Evolutionary conservation across 345 rosid species (phyloP).

Genomic region (Cardamine chenopodiifolia): DNA sequence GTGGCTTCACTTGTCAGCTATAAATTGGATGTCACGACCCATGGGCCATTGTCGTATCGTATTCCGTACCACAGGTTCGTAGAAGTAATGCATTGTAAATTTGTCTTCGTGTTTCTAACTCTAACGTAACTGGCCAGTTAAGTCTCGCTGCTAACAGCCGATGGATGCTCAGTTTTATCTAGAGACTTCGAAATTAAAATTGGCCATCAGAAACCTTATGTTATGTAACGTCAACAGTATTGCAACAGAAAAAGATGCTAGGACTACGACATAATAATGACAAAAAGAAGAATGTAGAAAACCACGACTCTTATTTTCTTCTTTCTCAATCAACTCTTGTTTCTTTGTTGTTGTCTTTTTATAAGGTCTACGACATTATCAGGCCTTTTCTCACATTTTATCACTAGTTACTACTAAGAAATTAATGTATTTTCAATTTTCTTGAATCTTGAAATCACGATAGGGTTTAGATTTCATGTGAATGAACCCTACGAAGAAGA

Average conservation of each 20-base stretch:
- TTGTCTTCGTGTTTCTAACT: background rate
- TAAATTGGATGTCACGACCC: slow-evolving; percentile 16
- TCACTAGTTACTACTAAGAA: background rate
- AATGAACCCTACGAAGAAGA: background rate
- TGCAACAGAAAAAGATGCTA: background rate
- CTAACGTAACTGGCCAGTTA: background rate
- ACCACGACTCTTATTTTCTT: slow-evolving; percentile 1
- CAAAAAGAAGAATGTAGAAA: slow-evolving; percentile 1
- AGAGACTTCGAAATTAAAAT: background rate
- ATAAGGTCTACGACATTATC: background rate
- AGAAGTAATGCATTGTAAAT: slow-evolving; percentile 11
- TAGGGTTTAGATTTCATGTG: background rate
- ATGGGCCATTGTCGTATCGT: slow-evolving; percentile 38
- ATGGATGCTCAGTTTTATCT: background rate
- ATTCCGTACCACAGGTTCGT: slow-evolving; percentile 34
- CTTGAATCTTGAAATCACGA: background rate
- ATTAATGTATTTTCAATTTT: background rate
- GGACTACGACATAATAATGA: background rate
- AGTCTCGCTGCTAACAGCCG: slow-evolving; percentile 7
- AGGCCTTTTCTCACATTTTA: background rate
- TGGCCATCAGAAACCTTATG: slow-evolving; percentile 6
- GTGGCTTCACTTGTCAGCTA: background rate
- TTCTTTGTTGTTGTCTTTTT: background rate
- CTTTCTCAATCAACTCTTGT: background rate
- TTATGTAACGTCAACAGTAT: slow-evolving; percentile 7